These are phyloP conservation scores for Aspergillus pseudoterreus DNA, from an alignment of 2,329 filamentous ascomycete species.

Conservation along the genomic window DNA sequence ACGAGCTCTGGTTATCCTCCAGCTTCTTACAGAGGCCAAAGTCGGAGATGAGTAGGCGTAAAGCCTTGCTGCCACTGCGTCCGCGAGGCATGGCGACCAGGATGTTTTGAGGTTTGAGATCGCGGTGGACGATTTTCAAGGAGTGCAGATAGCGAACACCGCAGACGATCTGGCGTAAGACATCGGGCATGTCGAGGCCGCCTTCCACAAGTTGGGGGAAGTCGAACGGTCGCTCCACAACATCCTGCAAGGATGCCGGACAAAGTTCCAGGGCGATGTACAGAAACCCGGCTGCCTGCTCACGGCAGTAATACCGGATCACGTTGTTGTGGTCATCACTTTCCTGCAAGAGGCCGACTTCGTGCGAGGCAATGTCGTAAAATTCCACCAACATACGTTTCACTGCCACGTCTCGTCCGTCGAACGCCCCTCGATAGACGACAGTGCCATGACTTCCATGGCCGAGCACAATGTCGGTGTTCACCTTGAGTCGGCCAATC, in stretches of 20 bases:
- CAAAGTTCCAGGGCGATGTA: slow-evolving; percentile 96
- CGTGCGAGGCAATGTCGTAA: slow-evolving; percentile 90
- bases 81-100: slow-evolving; percentile 66
- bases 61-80: slow-evolving; percentile 53
- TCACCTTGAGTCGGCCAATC: slow-evolving; percentile 59
- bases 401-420: slow-evolving; percentile 87
- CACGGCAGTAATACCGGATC: slow-evolving; percentile 92
- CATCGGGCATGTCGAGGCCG: slow-evolving; percentile 70
- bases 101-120: slow-evolving; percentile 97
- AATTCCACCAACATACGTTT: slow-evolving; percentile 97
- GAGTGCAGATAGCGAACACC: slow-evolving; percentile 86
- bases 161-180: slow-evolving; percentile 83
- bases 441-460: slow-evolving; percentile 95
- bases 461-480: slow-evolving; percentile 59
- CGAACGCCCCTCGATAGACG: slow-evolving; percentile 91
- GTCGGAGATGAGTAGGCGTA: slow-evolving; percentile 91
- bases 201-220: slow-evolving; percentile 63
- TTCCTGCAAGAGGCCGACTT: slow-evolving; percentile 84
- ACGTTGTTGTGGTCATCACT: slow-evolving; percentile 96
- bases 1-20: slow-evolving; percentile 89
- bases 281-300: slow-evolving; percentile 81
- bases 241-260: slow-evolving; percentile 86
- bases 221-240: slow-evolving; percentile 70
- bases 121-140: slow-evolving; percentile 90
- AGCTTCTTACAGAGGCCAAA: slow-evolving; percentile 98